Percentiles rank a stretch among this genome's conserved stretches.
Conservation (phyloP, 441 rosid genomes). For the Biscutella laevigata region DNA sequence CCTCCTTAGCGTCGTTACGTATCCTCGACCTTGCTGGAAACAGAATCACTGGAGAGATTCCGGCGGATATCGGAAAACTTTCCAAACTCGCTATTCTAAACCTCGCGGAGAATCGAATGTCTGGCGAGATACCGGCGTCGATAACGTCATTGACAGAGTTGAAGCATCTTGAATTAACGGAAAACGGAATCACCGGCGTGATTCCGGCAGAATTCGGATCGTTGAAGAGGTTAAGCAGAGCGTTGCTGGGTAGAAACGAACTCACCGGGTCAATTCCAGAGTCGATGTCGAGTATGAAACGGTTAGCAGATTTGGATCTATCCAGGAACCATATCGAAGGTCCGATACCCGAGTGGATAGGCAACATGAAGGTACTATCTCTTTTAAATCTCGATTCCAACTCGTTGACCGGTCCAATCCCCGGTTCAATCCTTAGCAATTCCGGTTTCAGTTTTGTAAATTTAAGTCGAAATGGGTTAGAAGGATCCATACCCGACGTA, state of each 20-base stretch:
- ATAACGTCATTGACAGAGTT: slow-evolving; percentile 39
- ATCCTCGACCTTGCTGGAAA: slow-evolving; percentile 71
- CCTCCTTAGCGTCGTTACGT: slow-evolving; percentile 51
- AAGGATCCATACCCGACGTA: slow-evolving; percentile 65
- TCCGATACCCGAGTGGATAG: slow-evolving; percentile 44
- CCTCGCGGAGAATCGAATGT: slow-evolving; percentile 52
- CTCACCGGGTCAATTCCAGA: slow-evolving; percentile 58
- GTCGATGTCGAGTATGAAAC: slow-evolving; percentile 43
- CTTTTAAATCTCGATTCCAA: slow-evolving; percentile 54
- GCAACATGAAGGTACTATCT: slow-evolving; percentile 68
- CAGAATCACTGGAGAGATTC: slow-evolving; percentile 46
- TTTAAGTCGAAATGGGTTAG: slow-evolving; percentile 62
- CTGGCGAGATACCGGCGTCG: slow-evolving; percentile 49
- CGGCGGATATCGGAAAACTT: slow-evolving; percentile 45
- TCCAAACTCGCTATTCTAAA: slow-evolving; percentile 43
- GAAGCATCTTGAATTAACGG: slow-evolving; percentile 52
- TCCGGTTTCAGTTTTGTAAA: slow-evolving; percentile 56
- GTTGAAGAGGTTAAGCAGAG: slow-evolving; percentile 73
- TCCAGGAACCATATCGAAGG: slow-evolving; percentile 52
- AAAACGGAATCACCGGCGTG: slow-evolving; percentile 43
- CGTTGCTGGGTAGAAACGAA: slow-evolving; percentile 56
- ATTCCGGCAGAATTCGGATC: slow-evolving; percentile 58
- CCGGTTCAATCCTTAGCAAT: slow-evolving; percentile 38
- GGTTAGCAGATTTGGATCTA: slow-evolving; percentile 80
- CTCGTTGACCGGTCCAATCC: slow-evolving; percentile 47